phyloP scores from a whole-genome alignment of 2,329 filamentous ascomycete species.

The Nigrospora oryzae region DNA sequence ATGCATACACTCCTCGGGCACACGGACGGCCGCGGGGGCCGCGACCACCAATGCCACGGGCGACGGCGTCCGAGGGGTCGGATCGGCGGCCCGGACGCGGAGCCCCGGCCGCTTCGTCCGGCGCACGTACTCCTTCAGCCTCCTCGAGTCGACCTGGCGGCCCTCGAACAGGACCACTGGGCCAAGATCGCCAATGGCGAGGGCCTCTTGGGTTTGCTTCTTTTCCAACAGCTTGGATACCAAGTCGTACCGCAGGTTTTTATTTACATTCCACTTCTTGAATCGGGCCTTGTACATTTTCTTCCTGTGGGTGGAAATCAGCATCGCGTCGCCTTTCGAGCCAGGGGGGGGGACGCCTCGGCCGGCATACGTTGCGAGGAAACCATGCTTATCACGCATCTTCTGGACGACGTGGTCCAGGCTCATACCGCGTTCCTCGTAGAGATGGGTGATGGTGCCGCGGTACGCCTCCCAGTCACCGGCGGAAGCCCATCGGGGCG shows the following conservation, averaged over 20 bases:
- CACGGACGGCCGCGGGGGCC: background rate
- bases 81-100: background rate
- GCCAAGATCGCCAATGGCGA: background rate
- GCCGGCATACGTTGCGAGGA: background rate
- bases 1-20: background rate
- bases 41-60: background rate
- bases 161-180: background rate
- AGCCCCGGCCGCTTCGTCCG: conserved; percentile 1
- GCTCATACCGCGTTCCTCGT: background rate
- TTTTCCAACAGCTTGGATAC: background rate
- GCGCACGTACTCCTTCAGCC: background rate
- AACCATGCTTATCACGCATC: conserved; percentile 1
- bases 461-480: background rate
- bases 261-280: background rate
- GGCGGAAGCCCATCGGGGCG: background rate
- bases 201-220: background rate
- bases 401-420: background rate
- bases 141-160: background rate
- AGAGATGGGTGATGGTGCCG: background rate
- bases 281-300: conserved; percentile 1
- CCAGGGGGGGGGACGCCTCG: background rate
- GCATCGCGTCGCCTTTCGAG: background rate
- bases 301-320: background rate
- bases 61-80: background rate
- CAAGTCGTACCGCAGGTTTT: background rate